phyloP scores from a whole-genome alignment of 768 basidiomycete genomes.

The Lentinula sp. region DNA sequence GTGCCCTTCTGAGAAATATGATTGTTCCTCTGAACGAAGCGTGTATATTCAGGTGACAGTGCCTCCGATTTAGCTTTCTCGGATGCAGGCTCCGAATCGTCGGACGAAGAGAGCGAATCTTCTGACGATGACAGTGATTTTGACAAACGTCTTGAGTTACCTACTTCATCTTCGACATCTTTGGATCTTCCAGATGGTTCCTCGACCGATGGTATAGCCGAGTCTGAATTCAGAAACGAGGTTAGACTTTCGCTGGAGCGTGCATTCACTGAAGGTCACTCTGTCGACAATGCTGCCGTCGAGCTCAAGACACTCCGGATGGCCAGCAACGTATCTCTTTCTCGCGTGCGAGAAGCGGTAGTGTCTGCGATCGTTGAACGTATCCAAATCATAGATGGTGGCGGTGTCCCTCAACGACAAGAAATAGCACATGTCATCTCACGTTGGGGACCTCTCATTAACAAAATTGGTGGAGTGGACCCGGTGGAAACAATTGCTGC shows the following conservation, averaged over 20 bases:
- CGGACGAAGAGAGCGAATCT: slow-evolving; percentile 41
- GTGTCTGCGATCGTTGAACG: slow-evolving; percentile 75
- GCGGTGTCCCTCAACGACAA: slow-evolving; percentile 50
- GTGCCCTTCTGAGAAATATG: slow-evolving; percentile 2
- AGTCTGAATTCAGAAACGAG: slow-evolving; percentile 70
- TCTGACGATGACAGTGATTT: slow-evolving; percentile 36
- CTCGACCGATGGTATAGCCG: slow-evolving; percentile 35
- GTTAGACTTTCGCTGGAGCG: slow-evolving; percentile 84
- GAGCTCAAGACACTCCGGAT: slow-evolving; percentile 96
- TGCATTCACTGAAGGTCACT: slow-evolving; percentile 88
- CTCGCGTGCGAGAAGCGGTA: slow-evolving; percentile 84
- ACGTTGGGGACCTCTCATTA: slow-evolving; percentile 81
- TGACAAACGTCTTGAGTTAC: slow-evolving; percentile 25
- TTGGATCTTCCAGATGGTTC: slow-evolving; percentile 31
- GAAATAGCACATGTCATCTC: slow-evolving; percentile 58
- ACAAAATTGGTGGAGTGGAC: slow-evolving; percentile 78
- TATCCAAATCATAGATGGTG: slow-evolving; percentile 56
- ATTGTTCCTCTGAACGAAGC: neutral
- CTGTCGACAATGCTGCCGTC: slow-evolving; percentile 87
- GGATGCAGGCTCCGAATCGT: slow-evolving; percentile 53
- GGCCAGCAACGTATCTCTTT: slow-evolving; percentile 89
- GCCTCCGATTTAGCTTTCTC: slow-evolving; percentile 57
- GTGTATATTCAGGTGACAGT: slow-evolving; percentile 42
- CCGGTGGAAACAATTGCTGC: slow-evolving; percentile 72
- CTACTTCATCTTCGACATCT: slow-evolving; percentile 44